phyloP scores from a whole-genome alignment of 1,284 basidiomycete genomes.

The Coriolopsis trogii region DNA sequence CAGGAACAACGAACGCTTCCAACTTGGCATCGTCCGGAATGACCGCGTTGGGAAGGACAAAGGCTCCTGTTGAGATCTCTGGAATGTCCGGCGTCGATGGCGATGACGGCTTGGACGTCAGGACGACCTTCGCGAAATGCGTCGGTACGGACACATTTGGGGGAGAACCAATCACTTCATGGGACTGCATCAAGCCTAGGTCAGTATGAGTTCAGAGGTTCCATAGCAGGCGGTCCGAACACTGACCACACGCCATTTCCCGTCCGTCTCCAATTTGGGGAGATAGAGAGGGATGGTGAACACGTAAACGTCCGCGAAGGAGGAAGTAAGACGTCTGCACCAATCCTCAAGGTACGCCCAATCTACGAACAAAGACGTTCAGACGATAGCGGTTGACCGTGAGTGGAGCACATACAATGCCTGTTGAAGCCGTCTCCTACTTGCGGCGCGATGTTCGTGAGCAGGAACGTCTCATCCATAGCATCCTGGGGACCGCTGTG shows the following conservation, averaged over 20 bases:
- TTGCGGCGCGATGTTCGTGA: conserved; percentile 98
- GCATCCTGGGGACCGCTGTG: conserved; percentile 59
- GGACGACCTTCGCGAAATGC: conserved; percentile 96
- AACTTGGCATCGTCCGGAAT: conserved; percentile 87
- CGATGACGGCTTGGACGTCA: conserved; percentile 77
- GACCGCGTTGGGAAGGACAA: conserved; percentile 88
- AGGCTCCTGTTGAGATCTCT: conserved; percentile 89
- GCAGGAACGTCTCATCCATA: conserved; percentile 96
- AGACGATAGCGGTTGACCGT: not conserved
- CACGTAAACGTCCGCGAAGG: conserved; percentile 93
- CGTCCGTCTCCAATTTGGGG: conserved; percentile 82
- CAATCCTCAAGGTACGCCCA: conserved; percentile 98
- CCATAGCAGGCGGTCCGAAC: not conserved
- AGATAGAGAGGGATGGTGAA: conserved; percentile 99
- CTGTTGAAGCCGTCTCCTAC: conserved; percentile 98
- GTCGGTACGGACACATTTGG: conserved; percentile 94
- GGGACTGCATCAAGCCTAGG: conserved; percentile 50
- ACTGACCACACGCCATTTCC: conserved; percentile 93
- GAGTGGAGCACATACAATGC: conserved; percentile 70
- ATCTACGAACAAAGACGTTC: conserved; percentile 49
- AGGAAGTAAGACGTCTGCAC: conserved; percentile 85
- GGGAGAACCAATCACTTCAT: conserved; percentile 94
- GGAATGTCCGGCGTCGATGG: conserved; percentile 69
- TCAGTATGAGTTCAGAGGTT: conserved; percentile 1
- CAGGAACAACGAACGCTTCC: conserved; percentile 79